Base-by-base conservation (phyloP, 148 eudicot genomes). In the Chenopodium album region DNA sequence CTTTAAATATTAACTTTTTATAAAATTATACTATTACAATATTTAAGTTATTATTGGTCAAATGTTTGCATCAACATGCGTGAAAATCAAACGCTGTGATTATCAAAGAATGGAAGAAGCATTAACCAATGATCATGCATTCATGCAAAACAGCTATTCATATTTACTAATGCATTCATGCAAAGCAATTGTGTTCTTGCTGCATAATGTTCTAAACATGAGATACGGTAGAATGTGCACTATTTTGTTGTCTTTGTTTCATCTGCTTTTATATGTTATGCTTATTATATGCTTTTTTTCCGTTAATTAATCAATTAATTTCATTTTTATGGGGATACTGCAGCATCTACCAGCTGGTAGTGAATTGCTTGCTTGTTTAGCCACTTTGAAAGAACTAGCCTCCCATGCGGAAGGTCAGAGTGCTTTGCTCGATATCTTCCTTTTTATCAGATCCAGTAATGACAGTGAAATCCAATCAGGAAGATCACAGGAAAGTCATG, bases 341-440 rank as follows among this genome's bases (percentile, higher is more conserved):
- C 86, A 97, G 99, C 86, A 87, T 62, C 88, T 94, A 69, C 98
- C 98, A 20, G 93, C 91, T 87, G 95, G 97, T 75, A 88, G 78
- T 82, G 98, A 92, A 84, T 87, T 97, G 85, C 81, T 90, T 83
- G 89, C 94, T 59, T 94, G 99, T 86, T 82, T 94, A 78, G 78
- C 85, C 50, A 87, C 91, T 64, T 90, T 97, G 70, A 93, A 88
- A 79, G 91, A 87, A 80, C 76, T 94, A 76, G 88, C 82, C 76
- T 92, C 88, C 71, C 88, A 82, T 64, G 65, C 80, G 82, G 95
- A 91, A 91, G 93, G 94, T 67, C 91, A 77, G 82, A 84, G 64
- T 83, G 95, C 90, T 78, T 84, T 97, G 85, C 87, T 88, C 17
- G 89, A 92, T 20, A 80, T 90, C 62, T 80, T 82, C 67, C 31